phyloP scores from a whole-genome alignment of 2,329 filamentous ascomycete species.

The Alternaria sp. region DNA sequence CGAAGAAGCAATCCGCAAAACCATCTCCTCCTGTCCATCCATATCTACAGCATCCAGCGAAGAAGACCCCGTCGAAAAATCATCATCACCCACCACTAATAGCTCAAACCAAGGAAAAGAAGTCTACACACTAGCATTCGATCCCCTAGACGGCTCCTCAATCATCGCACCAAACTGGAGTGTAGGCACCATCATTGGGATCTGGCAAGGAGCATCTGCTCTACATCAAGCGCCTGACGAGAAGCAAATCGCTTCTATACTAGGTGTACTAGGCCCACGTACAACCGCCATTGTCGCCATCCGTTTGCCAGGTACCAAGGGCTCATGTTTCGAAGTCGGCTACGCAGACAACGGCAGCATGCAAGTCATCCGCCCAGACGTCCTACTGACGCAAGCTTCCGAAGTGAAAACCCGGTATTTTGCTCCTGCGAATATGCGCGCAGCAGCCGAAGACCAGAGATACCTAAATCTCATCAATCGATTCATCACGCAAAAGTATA shows the following conservation, averaged over 20 bases:
- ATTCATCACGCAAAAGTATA: slow-evolving; percentile 65
- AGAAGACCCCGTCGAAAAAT: slow-evolving; percentile 64
- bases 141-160: slow-evolving; percentile 70
- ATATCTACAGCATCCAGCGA: slow-evolving; percentile 68
- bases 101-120: slow-evolving; percentile 34
- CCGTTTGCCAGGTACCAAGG: slow-evolving; percentile 53
- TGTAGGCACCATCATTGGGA: slow-evolving; percentile 65
- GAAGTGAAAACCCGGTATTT: slow-evolving; percentile 63
- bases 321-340: slow-evolving; percentile 63
- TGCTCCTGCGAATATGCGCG: slow-evolving; percentile 68
- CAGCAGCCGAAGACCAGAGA: slow-evolving; percentile 60
- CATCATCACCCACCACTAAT: not conserved
- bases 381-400: slow-evolving; percentile 31
- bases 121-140: slow-evolving; percentile 67
- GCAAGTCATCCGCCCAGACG: slow-evolving; percentile 54
- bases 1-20: slow-evolving; percentile 64
- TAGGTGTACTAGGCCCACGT: slow-evolving; percentile 47
- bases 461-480: slow-evolving; percentile 62
- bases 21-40: slow-evolving; percentile 62
- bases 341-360: slow-evolving; percentile 48
- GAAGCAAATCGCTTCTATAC: slow-evolving; percentile 45
- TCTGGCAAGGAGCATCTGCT: slow-evolving; percentile 57
- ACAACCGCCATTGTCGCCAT: slow-evolving; percentile 63
- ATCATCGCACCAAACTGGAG: slow-evolving; percentile 58
- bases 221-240: slow-evolving; percentile 29